These are phyloP conservation scores for Sequoiadendron giganteum DNA, from an alignment of 75 land plant genomes.

Conservation along the genomic window DNA sequence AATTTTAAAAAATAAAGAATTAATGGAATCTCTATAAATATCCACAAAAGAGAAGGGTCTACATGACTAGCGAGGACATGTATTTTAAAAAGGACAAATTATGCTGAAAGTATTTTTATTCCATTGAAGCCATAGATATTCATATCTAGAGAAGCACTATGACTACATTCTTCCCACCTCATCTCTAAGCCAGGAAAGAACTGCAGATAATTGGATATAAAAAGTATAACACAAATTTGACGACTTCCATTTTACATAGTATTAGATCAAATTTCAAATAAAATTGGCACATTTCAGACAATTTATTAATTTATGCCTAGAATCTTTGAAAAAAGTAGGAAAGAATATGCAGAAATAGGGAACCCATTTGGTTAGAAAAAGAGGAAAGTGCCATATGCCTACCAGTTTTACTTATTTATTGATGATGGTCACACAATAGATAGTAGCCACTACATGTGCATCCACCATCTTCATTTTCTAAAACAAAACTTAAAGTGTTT, in stretches of 20 bases:
- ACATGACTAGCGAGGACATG: too few species aligned
- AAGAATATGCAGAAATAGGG: neutral
- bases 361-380: neutral
- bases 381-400: neutral
- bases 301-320: too few species aligned
- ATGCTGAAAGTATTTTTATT: too few species aligned
- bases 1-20: too few species aligned
- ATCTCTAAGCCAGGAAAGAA: neutral
- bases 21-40: too few species aligned
- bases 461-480: neutral
- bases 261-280: too few species aligned
- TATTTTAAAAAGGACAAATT: too few species aligned
- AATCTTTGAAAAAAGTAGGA: neutral
- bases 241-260: too few species aligned
- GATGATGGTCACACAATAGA: neutral
- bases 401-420: neutral
- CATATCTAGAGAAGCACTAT: neutral
- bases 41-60: too few species aligned
- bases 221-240: neutral
- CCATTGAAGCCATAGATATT: too few species aligned
- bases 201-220: neutral
- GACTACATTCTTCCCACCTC: neutral
- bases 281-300: too few species aligned
- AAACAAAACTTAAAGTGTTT: neutral
- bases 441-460: neutral